A percentile compares a stretch with the other conserved stretches of the same genome.
Evolutionary conservation across 78 protist species (phyloP).

Genomic region (Planoprotostelium fungivorum): DNA sequence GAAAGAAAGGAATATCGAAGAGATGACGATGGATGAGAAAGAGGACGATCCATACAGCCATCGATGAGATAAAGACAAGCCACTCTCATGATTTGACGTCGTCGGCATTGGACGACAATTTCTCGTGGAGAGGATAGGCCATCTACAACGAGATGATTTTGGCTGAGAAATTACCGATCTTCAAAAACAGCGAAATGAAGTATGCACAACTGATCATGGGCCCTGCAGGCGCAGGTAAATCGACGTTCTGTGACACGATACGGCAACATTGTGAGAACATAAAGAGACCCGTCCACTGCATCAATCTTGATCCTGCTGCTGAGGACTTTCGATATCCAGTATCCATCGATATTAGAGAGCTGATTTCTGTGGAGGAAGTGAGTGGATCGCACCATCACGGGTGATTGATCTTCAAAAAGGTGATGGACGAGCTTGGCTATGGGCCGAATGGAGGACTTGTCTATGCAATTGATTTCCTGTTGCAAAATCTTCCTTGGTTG

Average conservation of each 20-base stretch:
- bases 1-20: too few relatives aligned
- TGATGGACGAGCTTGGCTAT: slow-evolving; percentile 79
- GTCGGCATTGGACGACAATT: too few relatives aligned
- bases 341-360: slow-evolving; percentile 86
- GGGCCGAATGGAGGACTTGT: slow-evolving; percentile 99
- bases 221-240: slow-evolving; percentile 98
- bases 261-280: slow-evolving; percentile 59
- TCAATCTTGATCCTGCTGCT: slow-evolving; percentile 98
- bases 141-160: too few relatives aligned
- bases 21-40: too few relatives aligned
- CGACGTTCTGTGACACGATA: slow-evolving; percentile 87
- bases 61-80: too few relatives aligned
- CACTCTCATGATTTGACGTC: too few relatives aligned
- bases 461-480: slow-evolving; percentile 90
- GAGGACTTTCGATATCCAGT: slow-evolving; percentile 81
- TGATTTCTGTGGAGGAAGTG: slow-evolving; percentile 86
- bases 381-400: background rate
- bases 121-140: too few relatives aligned
- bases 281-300: slow-evolving; percentile 77
- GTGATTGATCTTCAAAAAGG: background rate
- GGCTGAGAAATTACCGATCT: too few relatives aligned
- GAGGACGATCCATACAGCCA: too few relatives aligned
- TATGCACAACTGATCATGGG: slow-evolving; percentile 95
- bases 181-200: slow-evolving; percentile 14
- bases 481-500: slow-evolving; percentile 85